Conservation (phyloP, 805 yeast species). For the Kluyveromyces dobzhanskii region DNA sequence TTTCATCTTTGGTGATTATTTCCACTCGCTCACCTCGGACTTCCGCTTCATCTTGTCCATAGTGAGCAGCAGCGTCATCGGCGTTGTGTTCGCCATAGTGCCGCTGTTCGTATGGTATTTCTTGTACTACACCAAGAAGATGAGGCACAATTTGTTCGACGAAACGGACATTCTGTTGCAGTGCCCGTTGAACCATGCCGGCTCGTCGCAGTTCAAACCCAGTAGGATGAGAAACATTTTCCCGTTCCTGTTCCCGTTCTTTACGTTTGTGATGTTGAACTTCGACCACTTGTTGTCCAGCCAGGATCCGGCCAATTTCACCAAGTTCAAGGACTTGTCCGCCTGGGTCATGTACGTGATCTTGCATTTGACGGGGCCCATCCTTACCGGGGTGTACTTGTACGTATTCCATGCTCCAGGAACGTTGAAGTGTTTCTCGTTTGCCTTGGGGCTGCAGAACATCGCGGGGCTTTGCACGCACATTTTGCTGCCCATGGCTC, state of each 20-base stretch:
- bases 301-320: slow-evolving; percentile 30
- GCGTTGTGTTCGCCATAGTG: slow-evolving; percentile 9
- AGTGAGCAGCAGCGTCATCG: slow-evolving; percentile 13
- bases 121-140: slow-evolving; percentile 16
- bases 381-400: slow-evolving; percentile 52
- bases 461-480: slow-evolving; percentile 54
- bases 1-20: slow-evolving; percentile 26
- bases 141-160: slow-evolving; percentile 17
- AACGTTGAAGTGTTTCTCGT: slow-evolving; percentile 42
- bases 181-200: slow-evolving; percentile 5
- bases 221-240: slow-evolving; percentile 14
- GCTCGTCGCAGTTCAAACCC: slow-evolving; percentile 9
- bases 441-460: slow-evolving; percentile 54
- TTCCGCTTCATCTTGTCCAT: slow-evolving; percentile 10
- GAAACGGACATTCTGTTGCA: slow-evolving; percentile 21
- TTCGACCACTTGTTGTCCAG: slow-evolving; percentile 34
- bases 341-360: slow-evolving; percentile 60
- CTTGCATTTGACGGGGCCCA: slow-evolving; percentile 52
- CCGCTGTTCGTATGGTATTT: slow-evolving; percentile 24
- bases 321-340: slow-evolving; percentile 40
- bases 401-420: slow-evolving; percentile 66
- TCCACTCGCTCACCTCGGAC: slow-evolving; percentile 21
- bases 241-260: slow-evolving; percentile 34
- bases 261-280: slow-evolving; percentile 38
- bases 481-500: slow-evolving; percentile 57